These are phyloP conservation scores for Tetrapisispora pingtungensis DNA, from an alignment of 805 yeast genomes.

Conservation along the genomic window DNA sequence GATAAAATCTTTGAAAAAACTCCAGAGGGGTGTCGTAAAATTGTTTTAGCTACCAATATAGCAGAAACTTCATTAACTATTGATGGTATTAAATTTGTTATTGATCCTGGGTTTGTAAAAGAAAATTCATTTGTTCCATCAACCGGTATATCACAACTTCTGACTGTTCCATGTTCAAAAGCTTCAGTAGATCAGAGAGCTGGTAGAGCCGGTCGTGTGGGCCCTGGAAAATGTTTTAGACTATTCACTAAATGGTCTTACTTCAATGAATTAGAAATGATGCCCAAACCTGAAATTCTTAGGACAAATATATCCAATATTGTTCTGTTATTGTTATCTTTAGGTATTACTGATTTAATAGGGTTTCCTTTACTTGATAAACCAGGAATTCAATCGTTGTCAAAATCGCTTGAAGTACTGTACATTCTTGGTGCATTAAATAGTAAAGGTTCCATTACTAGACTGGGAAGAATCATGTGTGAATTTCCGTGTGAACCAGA, in stretches of 20 bases:
- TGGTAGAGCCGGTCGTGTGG: conserved; percentile 97
- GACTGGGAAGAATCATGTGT: conserved; percentile 75
- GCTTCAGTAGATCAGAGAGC: conserved; percentile 96
- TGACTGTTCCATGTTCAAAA: conserved; percentile 79
- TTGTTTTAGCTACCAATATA: conserved; percentile 89
- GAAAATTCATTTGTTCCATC: conserved; percentile 82
- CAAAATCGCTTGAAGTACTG: conserved; percentile 69
- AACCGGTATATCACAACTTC: conserved; percentile 79
- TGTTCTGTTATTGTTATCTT: conserved; percentile 62
- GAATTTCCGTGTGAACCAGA: conserved; percentile 89
- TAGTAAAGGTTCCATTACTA: conserved; percentile 66
- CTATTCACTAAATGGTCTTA: conserved; percentile 67
- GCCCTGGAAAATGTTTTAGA: conserved; percentile 92
- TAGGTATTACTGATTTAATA: conserved; percentile 76
- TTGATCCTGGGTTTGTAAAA: conserved; percentile 92
- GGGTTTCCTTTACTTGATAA: conserved; percentile 86
- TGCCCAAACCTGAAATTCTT: conserved; percentile 87
- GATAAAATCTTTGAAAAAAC: conserved; percentile 77
- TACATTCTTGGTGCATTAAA: conserved; percentile 83
- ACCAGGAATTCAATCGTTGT: conserved; percentile 65
- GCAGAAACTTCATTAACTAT: conserved; percentile 96
- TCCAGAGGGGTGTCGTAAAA: conserved; percentile 68
- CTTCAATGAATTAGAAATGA: conserved; percentile 61
- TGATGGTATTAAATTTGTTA: conserved; percentile 89
- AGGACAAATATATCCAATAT: conserved; percentile 73